Conservation (phyloP, 2,329 filamentous ascomycete species). For the Fusarium sp. region DNA sequence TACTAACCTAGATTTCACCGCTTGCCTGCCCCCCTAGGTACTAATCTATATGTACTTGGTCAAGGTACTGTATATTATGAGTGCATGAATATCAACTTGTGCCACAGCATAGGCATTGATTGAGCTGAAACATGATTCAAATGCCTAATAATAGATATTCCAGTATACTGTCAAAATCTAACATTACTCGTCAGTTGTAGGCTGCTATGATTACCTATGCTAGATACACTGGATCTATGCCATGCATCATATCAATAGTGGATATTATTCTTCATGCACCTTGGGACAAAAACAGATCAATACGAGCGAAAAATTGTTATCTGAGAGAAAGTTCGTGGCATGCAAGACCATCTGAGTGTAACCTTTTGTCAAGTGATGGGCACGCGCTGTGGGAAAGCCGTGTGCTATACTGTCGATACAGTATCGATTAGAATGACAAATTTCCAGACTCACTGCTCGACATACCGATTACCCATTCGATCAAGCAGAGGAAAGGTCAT, state of each 20-base stretch:
- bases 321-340: neutral
- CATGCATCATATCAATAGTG: neutral
- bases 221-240: neutral
- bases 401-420: neutral
- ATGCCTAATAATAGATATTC: neutral
- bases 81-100: neutral
- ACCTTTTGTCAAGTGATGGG: slow-evolving; percentile 20
- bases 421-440: neutral
- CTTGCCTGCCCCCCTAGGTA: neutral
- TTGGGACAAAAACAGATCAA: neutral
- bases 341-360: neutral
- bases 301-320: neutral
- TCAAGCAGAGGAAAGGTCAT: slow-evolving; percentile 15
- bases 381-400: slow-evolving; percentile 5
- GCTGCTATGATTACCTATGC: neutral
- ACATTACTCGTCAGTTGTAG: neutral
- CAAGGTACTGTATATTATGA: neutral
- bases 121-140: neutral
- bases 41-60: neutral
- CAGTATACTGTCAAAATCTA: neutral
- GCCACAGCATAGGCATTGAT: neutral
- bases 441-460: neutral
- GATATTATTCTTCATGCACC: neutral
- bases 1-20: neutral
- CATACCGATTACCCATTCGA: neutral